Base-by-base conservation (phyloP, 1,284 basidiomycete species). In the Anthracocystis setariae region DNA sequence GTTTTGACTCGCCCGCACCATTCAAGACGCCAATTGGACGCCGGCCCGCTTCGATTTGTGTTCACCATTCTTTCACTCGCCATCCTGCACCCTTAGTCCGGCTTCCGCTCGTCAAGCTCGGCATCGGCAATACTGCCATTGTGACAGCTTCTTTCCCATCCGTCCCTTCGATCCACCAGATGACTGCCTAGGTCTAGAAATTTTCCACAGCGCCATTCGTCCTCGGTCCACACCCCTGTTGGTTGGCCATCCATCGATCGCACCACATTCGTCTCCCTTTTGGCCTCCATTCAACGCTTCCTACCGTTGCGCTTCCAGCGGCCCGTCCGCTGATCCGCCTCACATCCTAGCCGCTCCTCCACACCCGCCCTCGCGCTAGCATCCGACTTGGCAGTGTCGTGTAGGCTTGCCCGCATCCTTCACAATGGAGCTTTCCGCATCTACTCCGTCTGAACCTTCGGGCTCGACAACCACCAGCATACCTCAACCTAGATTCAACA, bases 61-160 rank as follows among this genome's bases (percentile, higher is more conserved):
- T 2, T 18, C 52, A 46, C 43, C 9, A 32, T 46, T 54, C 20
- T 37, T 10, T 17, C 35, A 13, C 3, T 15, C 35, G 42, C 20
- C 38, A 21, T 7, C 44, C 18, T 2, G 39, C 27, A 5, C 3
- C 20, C n/a, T 25, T 47, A 20, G 10, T 47, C 20, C 45, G 45
- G 53, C 45, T 55, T 55, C 27, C 53, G 53, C 53, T 55, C 53
- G 53, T 47, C 45, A 55, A 55, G 45, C 37, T 35, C 15, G n/a
- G 35, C 13, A 13, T n/a, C 12, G 35, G n/a, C 35, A n/a, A 5
- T 13, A 7, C 15, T 5, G 15, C 8, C 35, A n/a, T 15, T 15
- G n/a, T 5, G 17, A 17, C 35, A 13, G 12, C n/a, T n/a, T 37
- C 15, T 15, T 13, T 17, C 35, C n/a, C 35, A 37, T 5, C n/a